Conservation (phyloP, 805 yeast species). For the Monosporozyma unispora region DNA sequence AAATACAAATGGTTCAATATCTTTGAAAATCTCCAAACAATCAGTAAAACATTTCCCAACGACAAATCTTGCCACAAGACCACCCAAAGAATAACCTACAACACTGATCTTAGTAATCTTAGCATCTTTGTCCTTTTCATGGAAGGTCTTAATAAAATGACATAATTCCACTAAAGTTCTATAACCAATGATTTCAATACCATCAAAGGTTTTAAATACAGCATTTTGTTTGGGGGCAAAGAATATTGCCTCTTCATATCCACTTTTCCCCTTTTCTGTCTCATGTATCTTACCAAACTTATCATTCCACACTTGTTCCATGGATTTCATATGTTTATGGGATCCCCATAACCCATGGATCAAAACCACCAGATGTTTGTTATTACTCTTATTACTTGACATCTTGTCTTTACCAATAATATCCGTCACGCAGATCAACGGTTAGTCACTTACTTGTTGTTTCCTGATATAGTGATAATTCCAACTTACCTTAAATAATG, state of each 20-base stretch:
- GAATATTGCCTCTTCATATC: conserved; percentile 35
- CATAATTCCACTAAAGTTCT: conserved; percentile 61
- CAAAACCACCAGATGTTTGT: conserved; percentile 54
- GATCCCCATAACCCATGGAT: conserved; percentile 79
- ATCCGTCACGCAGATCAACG: too few relatives aligned
- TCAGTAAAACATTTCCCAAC: conserved; percentile 55
- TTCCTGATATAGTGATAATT: too few relatives aligned
- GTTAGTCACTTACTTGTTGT: too few relatives aligned
- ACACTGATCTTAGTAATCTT: conserved; percentile 48
- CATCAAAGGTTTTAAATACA: conserved; percentile 76
- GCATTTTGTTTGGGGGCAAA: conserved; percentile 53
- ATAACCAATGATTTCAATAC: conserved; percentile 64
- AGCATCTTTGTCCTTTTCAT: conserved; percentile 10
- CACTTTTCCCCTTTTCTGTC: conserved; percentile 6
- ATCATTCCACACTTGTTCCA: conserved; percentile 37
- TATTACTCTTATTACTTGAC: not conserved
- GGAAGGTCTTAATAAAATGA: conserved; percentile 32
- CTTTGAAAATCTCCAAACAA: conserved; percentile 44
- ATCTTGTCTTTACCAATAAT: not conserved
- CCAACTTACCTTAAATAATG: too few relatives aligned
- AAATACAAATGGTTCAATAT: conserved; percentile 51
- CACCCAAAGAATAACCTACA: conserved; percentile 86
- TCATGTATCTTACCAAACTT: conserved; percentile 15
- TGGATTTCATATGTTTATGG: conserved; percentile 44
- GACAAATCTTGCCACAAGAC: conserved; percentile 71